Percentiles rank a stretch among this genome's conserved stretches.
Evolutionary conservation across 1,284 basidiomycete species (phyloP).

Genomic region (Somion occarium): DNA sequence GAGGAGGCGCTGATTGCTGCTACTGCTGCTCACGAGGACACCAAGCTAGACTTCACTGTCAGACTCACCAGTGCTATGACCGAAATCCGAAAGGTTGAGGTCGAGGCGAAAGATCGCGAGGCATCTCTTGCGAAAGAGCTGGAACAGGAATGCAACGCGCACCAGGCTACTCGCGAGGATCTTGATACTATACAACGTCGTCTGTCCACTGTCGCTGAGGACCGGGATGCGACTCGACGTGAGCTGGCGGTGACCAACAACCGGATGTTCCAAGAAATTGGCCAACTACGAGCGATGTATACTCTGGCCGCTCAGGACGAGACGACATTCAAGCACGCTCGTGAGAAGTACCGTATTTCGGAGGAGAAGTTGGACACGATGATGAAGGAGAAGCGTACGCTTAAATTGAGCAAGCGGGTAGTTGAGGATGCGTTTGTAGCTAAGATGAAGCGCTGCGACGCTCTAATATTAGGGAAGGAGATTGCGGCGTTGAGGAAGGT

Average conservation of each 20-base stretch:
- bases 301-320: not conserved
- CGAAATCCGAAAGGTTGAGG: not conserved
- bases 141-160: not conserved
- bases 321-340: not conserved
- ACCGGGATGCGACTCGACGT: not conserved
- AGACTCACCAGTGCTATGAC: not conserved
- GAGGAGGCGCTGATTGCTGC: not conserved
- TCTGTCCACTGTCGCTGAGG: not conserved
- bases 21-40: not conserved
- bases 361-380: not conserved
- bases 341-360: not conserved
- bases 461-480: not conserved
- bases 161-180: not conserved
- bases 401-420: not conserved
- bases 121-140: not conserved
- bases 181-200: not conserved
- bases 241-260: too few species aligned
- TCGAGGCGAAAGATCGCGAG: not conserved
- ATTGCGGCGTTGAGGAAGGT: not conserved
- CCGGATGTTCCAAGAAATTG: too few species aligned
- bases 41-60: too few species aligned
- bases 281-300: not conserved
- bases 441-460: not conserved
- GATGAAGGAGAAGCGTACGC: not conserved
- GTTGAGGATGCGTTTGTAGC: not conserved